Base-by-base conservation (phyloP, 441 rosid genomes). In the Pelargonium cotyledonis region DNA sequence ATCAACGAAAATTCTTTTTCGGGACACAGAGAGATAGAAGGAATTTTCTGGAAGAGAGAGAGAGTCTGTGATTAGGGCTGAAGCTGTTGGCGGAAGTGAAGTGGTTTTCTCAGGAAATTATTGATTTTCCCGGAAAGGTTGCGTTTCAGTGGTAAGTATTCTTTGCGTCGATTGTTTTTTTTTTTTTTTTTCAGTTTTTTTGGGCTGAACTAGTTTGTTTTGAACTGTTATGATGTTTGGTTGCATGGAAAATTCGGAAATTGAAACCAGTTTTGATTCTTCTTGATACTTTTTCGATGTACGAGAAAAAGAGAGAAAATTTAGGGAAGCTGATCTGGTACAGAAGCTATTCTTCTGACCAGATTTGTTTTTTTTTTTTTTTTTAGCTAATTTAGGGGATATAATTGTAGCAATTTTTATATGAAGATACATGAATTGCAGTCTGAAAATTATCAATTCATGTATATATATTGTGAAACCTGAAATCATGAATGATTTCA, bases 11-110 rank as follows among this genome's bases (percentile, higher is more conserved):
- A 16, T 58, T 21, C 18, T 49, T 12, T 58, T 58, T 16, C 62
- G 19, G 21, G 31, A 0, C 0, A 15, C 19, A 51, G 58, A 51
- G 19, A 51, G 58, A 51, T 10, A 51, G 58, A 16, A n/a, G 18
- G 57, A 51, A 14, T 12, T 51, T 51, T 51, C 57, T 51, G 57
- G 57, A 51, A 57, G 29, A 58, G 62, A 57, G 55, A 47, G 63
- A 19, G 29, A 58, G 14, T 58, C 63, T 58, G 63, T 58, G 63
- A 21, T 19, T 58, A 12, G 62, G 6, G 63, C 29, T 58, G 23
- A 58, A 58, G 31, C 29, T 58, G 63, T 9, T 58, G 31, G 31
- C 31, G 12, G n/a, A 21, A 58, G 63, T 58, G 31, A 58, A 58
- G 31, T 58, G 63, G 19, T 58, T 58, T 19, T 58, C 31, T 29